Percentiles rank a stretch among this genome's conserved stretches.
phyloP scores from a whole-genome alignment of 495 filamentous ascomycete genomes.

The Aspergillus carlsbadensis region DNA sequence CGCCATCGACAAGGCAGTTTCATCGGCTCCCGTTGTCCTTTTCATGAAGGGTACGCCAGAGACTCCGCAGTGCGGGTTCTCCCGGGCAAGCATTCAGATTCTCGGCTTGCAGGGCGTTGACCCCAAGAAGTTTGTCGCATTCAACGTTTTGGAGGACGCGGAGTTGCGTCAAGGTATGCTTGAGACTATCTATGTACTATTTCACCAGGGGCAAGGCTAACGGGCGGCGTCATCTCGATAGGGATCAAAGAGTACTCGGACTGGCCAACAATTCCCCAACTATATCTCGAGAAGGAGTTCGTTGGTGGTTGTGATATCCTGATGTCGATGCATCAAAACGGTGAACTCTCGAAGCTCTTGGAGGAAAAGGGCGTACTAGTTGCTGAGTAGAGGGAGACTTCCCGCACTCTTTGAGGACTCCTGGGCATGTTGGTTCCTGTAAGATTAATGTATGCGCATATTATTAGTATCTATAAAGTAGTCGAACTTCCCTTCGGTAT shows the following conservation, averaged over 20 bases:
- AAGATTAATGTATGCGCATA: constrained; percentile 5
- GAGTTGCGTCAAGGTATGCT: constrained; percentile 79
- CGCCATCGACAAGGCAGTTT: constrained; percentile 86
- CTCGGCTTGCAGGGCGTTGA: constrained; percentile 92
- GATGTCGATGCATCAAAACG: constrained; percentile 96
- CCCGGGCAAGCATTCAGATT: constrained; percentile 91
- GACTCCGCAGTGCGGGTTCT: constrained; percentile 97
- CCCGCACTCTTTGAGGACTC: neutral
- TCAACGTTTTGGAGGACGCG: constrained; percentile 91
- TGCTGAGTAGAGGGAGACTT: constrained; percentile 32
- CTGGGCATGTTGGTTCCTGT: neutral
- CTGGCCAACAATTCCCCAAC: constrained; percentile 97
- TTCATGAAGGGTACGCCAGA: constrained; percentile 99
- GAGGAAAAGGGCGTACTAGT: constrained; percentile 86
- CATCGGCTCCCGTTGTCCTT: constrained; percentile 83
- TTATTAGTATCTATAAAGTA: constrained; percentile 2
- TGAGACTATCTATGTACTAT: neutral
- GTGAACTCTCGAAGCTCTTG: constrained; percentile 84
- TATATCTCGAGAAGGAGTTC: constrained; percentile 94
- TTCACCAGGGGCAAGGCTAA: neutral
- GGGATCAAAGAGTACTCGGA: constrained; percentile 98
- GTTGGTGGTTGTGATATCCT: constrained; percentile 96
- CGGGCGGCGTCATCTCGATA: constrained; percentile 29
- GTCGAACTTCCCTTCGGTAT: neutral
- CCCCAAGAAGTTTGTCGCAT: constrained; percentile 93